Base-by-base conservation (phyloP, 257 asterid species). In the Jaltomata sinuosa region DNA sequence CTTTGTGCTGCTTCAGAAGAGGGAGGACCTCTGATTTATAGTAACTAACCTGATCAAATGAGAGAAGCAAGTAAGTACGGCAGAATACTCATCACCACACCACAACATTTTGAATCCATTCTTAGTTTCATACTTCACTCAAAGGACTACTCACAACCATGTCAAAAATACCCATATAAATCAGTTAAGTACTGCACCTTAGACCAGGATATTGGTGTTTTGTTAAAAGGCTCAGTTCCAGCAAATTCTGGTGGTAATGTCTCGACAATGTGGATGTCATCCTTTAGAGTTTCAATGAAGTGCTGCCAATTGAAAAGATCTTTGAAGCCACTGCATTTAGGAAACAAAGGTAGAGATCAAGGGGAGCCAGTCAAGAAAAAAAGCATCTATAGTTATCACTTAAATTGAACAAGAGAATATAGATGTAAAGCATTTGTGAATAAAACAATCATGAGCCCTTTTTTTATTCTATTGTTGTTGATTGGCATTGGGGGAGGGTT, bases 151-250 rank as follows among this genome's bases (percentile, higher is more conserved):
- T n/a, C 64, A 72, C 36, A 50, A 54, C 50, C 78, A 79, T 67
- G n/a, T 34, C 55, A 85, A 47, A 47, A 27, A 81, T 59, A 84
- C 83, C 50, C 38, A 49, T 42, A 78, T 6, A 27, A 16, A 76
- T 76, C 34, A 49, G 82, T 10, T 7, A 50, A 87, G 50, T 85
- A 84, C 64, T 84, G 40, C 38, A 97, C 99, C 99, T 95, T 95
- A 25, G 99, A 97, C 99, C 99, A 97, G 84, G 99, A 95, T 88
- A 97, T 91, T 74, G 95, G 99, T 15, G 99, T 94, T 89, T 97
- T 97, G 77, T 92, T 87, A 79, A 90, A 92, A 64, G 99, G 99
- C 90, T 97, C 97, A 53, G 91, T 83, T 84, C 90, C 96, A 12
- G 94, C 89, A 91, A 91, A 91, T 86, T 91, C 99, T 49, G 94